Base-by-base conservation (phyloP, 176 grass and related monocot species). In the Themeda triandra region DNA sequence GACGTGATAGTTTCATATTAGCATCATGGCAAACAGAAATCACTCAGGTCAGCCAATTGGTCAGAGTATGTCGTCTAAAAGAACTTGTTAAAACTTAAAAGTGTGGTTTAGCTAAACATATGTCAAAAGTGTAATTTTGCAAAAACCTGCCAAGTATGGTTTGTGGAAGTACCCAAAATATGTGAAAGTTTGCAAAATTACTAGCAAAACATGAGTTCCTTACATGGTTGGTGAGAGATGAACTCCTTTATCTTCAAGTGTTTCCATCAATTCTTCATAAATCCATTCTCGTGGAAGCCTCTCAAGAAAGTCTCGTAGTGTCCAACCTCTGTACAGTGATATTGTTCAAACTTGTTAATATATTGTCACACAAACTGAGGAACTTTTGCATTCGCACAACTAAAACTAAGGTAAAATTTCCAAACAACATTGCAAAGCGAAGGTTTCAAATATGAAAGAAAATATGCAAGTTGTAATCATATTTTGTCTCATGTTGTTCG, bases 231-330 rank as follows among this genome's bases (percentile, higher is more conserved):
- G 92, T 40, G 97, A 96, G 33, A 96, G 93, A 82, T 94, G 88
- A 91, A 99, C 91, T 79, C 93, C 93, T 89, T 90, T 99, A 56
- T 92, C 91, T 77, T 86, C 86, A 71, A 99, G 89, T 65, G 92
- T 91, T 91, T 99, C 97, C 90, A 99, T 94, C 73, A 99, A 82
- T 70, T 96, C 97, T 89, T 99, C 97, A 75, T 90, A 96, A 89
- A 99, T 99, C 97, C 97, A 99, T 90, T 94, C 97, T 87, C 97
- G 89, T 86, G 97, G 97, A 37, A 99, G 92, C 83, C 90, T 87
- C 82, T 99, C 97, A 41, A 99, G 89, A 94, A 90, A 94, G 92
- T 99, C 93, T 80, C 86, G 59, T 82, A 96, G 75, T 28, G 93
- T 96, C 89, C 93, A 94, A 31, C 97, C 97, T 89, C 97, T 99